Conservation (phyloP, 1,284 basidiomycete species). For the Ustilago esculenta region DNA sequence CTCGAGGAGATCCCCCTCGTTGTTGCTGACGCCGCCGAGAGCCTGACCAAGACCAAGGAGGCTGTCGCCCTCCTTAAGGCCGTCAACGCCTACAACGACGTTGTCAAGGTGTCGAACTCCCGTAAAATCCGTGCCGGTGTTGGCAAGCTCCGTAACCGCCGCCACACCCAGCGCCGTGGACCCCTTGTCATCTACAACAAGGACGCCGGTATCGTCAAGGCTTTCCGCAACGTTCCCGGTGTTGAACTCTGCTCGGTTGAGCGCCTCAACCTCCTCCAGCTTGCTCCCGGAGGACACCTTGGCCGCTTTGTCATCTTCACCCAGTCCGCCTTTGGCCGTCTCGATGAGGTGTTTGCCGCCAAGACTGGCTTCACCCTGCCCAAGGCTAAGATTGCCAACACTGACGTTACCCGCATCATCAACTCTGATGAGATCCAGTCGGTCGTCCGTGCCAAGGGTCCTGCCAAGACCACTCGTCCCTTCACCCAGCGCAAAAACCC, state of each 20-base stretch:
- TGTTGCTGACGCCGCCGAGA: constrained; percentile 81
- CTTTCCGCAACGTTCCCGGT: constrained; percentile 98
- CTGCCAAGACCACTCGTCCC: constrained; percentile 85
- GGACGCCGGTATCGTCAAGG: constrained; percentile 96
- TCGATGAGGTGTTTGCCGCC: constrained; percentile 89
- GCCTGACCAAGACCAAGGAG: constrained; percentile 95
- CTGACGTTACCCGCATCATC: constrained; percentile 96
- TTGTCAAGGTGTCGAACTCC: constrained; percentile 96
- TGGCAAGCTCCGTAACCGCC: constrained; percentile 96
- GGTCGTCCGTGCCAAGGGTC: constrained; percentile 86
- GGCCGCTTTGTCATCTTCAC: constrained; percentile 99
- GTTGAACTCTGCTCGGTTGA: constrained; percentile 96
- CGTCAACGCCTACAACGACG: constrained; percentile 84
- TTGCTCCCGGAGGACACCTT: constrained; percentile 98
- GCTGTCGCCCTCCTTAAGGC: constrained; percentile 92
- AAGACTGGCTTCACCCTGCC: constrained; percentile 78
- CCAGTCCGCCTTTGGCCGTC: constrained; percentile 87
- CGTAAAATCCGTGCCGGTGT: constrained; percentile 96
- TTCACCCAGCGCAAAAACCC: constrained; percentile 99
- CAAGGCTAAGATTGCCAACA: constrained; percentile 91
- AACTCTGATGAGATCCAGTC: constrained; percentile 75
- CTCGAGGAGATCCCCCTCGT: constrained; percentile 97
- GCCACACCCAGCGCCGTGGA: constrained; percentile 95
- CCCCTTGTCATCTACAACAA: constrained; percentile 97
- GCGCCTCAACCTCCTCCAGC: constrained; percentile 95